Evolutionary conservation across 345 rosid species (phyloP), one percentile per base, ranked within the genome.

Genomic region (Aquilaria malaccensis): DNA sequence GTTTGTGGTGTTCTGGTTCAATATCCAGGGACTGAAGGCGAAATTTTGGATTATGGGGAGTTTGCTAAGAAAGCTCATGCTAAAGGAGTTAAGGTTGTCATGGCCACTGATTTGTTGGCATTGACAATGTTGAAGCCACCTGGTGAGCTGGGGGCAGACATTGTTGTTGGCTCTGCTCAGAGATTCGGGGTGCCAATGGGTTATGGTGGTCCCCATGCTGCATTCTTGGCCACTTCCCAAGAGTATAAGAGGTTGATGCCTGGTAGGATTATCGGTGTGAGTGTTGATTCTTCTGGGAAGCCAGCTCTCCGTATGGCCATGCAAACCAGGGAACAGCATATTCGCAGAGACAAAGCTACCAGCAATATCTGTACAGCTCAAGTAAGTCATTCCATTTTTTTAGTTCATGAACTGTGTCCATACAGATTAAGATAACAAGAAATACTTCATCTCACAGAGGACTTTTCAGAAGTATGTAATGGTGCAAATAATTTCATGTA

Each of bases 211-310:
- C 99, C 99, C 41, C 99, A 94, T 58, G 99, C 99, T 7, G 97
- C 96, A 0, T 90, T 94, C 74, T 76, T 94, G 74, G 99, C 99
- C 52, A 94, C 99, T 65, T 94, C 99, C 9, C 95, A 86, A 64
- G 99, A 90, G 86, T 94, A 94, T 73, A 94, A 94, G 78, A 85
- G 99, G 77, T 51, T 94, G 96, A 94, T 94, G 97, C 99, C 99
- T 0, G 97, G 99, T 41, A 80, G 99, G 68, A 94, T 94, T 70
- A 90, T 94, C 49, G 99, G 99, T 64, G 62, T 88, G 61, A 94
- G 97, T 77, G 85, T 94, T 73, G 99, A 94, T 79, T 86, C 99
- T 65, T 74, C 85, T 0, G 99, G 99, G 59, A 88, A 88, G 81
- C 85, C 76, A 56, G 99, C 99, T 63, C 77, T 94, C 62, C 97